Evolutionary conservation across 2,329 filamentous ascomycete species (phyloP), one percentile per base, ranked within the genome.

Genomic region (Alternaria sp.): DNA sequence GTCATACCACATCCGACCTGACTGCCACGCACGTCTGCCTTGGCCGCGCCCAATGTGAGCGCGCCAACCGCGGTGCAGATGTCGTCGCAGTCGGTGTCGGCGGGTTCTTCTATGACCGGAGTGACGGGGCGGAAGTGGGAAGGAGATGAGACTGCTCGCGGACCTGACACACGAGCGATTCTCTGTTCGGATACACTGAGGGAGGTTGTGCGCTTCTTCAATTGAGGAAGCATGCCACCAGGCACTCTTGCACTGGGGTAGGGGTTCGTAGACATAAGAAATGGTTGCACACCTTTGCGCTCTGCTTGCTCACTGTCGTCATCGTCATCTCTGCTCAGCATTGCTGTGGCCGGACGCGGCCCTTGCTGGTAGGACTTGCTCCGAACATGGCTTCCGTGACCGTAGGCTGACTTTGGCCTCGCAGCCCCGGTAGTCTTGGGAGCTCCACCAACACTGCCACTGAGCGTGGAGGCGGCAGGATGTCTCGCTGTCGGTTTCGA

Each of bases 391-490:
- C 64, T 59, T 47, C 41, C 50, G 25, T 68, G 65, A 26, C 70
- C 75, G 58, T 76, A 87, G 80, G 37, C 87, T 82, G 7, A 86
- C 84, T 65, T 83, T 58, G 87, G 85, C 28, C 76, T 83, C 46
- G 50, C 30, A 79, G 63, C 80, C 71, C 81, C 78, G 21, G 46
- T 61, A 14, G 86, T 82, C 67, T 88, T 85, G 18, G 78, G 70
- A 14, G 83, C 84, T 12, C 85, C 83, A 2, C 89, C 88, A 26
- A 88, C 77, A 71, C 75, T 77, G 64, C 84, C 87, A 14, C 86
- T 84, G 66, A 89, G 88, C 64, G 82, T 84, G 66, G 81, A 58
- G 9, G 84, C 57, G 82, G 81, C 53, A 82, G 80, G 51, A 78
- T 80, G 71, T 80, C 79, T 73, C 81, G 80, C 64, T 58, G 84